These are phyloP conservation scores for Saposhnikovia divaricata DNA, from an alignment of 129 eudicot genomes.

Conservation along the genomic window DNA sequence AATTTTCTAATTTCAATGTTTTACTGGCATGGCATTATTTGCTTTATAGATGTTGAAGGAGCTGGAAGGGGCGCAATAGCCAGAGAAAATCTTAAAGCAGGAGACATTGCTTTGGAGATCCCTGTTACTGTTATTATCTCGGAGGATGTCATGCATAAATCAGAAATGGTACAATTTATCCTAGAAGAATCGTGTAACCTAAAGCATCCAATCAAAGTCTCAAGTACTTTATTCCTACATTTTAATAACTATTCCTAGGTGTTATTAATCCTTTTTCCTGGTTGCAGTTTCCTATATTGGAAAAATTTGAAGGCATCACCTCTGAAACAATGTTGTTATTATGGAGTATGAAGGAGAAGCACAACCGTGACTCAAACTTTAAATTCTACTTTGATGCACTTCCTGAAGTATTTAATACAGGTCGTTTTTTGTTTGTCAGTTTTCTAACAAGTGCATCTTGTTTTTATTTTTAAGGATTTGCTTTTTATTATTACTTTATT, in stretches of 20 bases:
- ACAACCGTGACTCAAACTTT: constrained; percentile 50
- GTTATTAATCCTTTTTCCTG: constrained; percentile 1
- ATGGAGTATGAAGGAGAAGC: constrained; percentile 99
- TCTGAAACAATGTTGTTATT: constrained; percentile 80
- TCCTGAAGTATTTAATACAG: constrained; percentile 73
- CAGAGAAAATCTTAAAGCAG: constrained; percentile 51
- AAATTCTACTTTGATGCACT: constrained; percentile 66
- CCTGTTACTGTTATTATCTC: constrained; percentile 67
- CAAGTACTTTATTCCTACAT: background rate
- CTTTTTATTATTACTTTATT: background rate
- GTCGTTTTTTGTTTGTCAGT: constrained; percentile 21
- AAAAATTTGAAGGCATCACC: constrained; percentile 53
- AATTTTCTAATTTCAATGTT: background rate
- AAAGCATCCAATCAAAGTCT: background rate
- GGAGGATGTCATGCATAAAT: constrained; percentile 46
- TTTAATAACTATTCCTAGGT: background rate
- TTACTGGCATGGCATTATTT: background rate
- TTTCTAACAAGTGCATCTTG: background rate
- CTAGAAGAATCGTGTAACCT: background rate
- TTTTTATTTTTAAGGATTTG: background rate
- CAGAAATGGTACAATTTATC: constrained; percentile 57
- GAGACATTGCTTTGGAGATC: constrained; percentile 78
- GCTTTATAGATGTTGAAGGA: constrained; percentile 71
- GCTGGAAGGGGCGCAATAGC: constrained; percentile 97
- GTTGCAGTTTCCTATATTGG: constrained; percentile 57